A percentile compares a stretch with the other conserved stretches of the same genome.
These are phyloP conservation scores for Cercospora sesami DNA, from an alignment of 2,329 filamentous ascomycete species.

Conservation along the genomic window DNA sequence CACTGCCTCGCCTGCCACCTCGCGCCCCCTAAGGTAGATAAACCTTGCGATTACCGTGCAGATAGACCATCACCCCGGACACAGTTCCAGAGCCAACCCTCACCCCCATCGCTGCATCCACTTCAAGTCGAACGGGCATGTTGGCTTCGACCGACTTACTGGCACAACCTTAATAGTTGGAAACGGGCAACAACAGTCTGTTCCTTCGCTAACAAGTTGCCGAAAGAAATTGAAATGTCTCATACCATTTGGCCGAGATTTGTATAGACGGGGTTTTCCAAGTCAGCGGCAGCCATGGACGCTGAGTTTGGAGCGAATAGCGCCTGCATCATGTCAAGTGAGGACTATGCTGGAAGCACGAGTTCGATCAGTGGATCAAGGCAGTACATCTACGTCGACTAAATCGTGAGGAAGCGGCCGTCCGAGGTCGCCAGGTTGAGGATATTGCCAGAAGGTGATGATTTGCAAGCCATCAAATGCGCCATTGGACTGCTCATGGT, in stretches of 20 bases:
- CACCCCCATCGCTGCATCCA: neutral
- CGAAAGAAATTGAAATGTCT: too few species aligned
- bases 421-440: neutral
- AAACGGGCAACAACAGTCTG: too few species aligned
- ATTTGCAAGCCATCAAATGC: neutral
- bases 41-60: slow-evolving; percentile 31
- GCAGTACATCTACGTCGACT: neutral
- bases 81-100: neutral
- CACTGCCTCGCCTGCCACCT: slow-evolving; percentile 31
- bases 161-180: too few species aligned
- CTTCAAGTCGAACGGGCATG: neutral
- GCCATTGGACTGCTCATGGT: neutral
- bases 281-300: too few species aligned
- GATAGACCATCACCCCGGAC: neutral
- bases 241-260: too few species aligned
- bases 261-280: too few species aligned
- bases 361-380: neutral
- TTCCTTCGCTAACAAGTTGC: too few species aligned
- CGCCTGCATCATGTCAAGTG: neutral
- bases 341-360: neutral
- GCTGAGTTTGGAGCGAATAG: neutral
- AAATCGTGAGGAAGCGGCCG: neutral
- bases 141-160: neutral
- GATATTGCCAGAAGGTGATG: neutral
- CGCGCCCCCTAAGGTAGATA: slow-evolving; percentile 33